Conservation (phyloP, 2,329 filamentous ascomycete genomes). For the Aaosphaeria pasadenensis region DNA sequence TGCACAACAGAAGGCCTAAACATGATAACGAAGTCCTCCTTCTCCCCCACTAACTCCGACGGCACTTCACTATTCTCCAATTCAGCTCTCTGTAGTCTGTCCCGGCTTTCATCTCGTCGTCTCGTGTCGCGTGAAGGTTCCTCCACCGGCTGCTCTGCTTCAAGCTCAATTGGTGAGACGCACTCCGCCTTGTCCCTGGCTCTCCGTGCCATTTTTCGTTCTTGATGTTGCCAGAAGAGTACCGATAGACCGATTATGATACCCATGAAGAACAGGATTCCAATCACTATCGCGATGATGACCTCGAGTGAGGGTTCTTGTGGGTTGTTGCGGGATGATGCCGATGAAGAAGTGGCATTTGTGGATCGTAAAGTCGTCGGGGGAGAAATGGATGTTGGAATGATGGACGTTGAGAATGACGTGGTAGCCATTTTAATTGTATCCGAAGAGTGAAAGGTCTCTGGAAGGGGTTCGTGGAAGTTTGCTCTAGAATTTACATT, state of each 20-base stretch:
- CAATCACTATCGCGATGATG: not conserved
- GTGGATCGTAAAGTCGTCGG: no score
- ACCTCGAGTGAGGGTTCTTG: no score
- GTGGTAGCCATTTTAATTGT: no score
- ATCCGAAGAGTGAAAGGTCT: no score
- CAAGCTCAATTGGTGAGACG: not conserved
- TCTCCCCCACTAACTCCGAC: not conserved
- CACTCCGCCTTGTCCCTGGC: not conserved
- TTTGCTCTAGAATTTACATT: no score
- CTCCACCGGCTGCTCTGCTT: not conserved
- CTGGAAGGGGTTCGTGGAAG: no score
- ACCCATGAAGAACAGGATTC: not conserved
- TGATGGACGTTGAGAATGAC: no score
- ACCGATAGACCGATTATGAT: not conserved
- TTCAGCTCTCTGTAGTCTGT: not conserved
- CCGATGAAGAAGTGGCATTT: no score
- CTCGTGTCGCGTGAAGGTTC: not conserved
- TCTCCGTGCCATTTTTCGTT: not conserved
- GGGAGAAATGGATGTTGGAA: no score
- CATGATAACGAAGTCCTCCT: not conserved
- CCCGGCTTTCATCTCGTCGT: not conserved
- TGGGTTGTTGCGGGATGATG: no score
- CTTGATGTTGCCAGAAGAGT: not conserved
- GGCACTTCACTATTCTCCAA: not conserved
- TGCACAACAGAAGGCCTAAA: not conserved